Base-by-base conservation (phyloP, 192 early-diverging fungal species). In the Mortierella alpina region DNA sequence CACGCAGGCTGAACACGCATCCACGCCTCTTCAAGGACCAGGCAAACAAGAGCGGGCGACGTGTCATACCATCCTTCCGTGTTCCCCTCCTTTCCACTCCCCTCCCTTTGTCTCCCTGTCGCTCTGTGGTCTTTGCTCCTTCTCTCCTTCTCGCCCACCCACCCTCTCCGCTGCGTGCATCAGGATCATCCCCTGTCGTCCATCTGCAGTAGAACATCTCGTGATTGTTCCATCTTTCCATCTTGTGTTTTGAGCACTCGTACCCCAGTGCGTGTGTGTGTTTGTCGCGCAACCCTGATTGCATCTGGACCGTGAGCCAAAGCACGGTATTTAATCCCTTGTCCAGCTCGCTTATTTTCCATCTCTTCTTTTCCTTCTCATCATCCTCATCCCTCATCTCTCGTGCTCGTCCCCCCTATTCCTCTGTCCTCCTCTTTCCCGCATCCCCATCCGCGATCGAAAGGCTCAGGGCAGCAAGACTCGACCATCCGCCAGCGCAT, bases 31-130 rank as follows among this genome's bases (percentile, higher is more conserved):
- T 31, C 31, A 31, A 31, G 31, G 31, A 59, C 58, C 58, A 3
- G 18, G 40, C 15, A 59, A 14, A 17, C 15, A n/a, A 9, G 18
- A 59, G 7, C 7, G 12, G 12, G 7, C 15, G 39, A 15, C 13
- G 6, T 13, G 58, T 44, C 58, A 41, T 66, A 50, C 23, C 47
- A 23, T 60, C 42, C 13, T 18, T 39, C 10, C 53, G 46, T 42
- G 31, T 68, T 31, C 42, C 51, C 11, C 51, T 51, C 47, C 39
- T 15, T 72, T 45, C 41, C 31, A 49, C 46, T 68, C 31, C 54
- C 39, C 17, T 50, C 44, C 40, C 46, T 59, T n/a, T n/a, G n/a
- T 50, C 15, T 58, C 40, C 54, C n/a, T 17, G 6, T 41, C 48
- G n/a, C 10, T 49, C 40, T 6, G 39, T 58, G 11, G 20, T 42